Percentiles rank a stretch among this genome's conserved stretches.
Conservation (phyloP, 371 early-diverging fungal genomes). For the Rhizomucor pusillus region DNA sequence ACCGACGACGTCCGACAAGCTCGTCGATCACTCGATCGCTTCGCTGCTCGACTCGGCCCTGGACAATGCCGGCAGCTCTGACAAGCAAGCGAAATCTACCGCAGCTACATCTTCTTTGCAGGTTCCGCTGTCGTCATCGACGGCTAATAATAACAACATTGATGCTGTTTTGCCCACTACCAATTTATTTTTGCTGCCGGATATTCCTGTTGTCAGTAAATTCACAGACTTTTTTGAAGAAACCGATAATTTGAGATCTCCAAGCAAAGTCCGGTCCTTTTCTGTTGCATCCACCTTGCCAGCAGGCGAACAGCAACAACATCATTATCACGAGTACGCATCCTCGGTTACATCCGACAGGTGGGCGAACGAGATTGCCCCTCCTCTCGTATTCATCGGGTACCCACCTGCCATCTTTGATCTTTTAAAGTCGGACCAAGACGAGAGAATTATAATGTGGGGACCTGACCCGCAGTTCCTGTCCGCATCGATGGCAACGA, state of each 20-base stretch:
- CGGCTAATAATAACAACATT: slow-evolving; percentile 3
- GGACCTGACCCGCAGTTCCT: slow-evolving; percentile 40
- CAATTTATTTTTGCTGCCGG: slow-evolving; percentile 22
- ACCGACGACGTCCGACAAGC: slow-evolving; percentile 3
- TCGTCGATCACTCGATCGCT: slow-evolving; percentile 15
- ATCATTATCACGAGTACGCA: slow-evolving; percentile 13
- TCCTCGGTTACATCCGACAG: slow-evolving; percentile 12
- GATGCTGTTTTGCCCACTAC: not conserved
- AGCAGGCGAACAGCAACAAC: slow-evolving; percentile 2
- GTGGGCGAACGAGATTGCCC: slow-evolving; percentile 13
- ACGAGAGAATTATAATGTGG: slow-evolving; percentile 60
- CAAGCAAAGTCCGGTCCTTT: slow-evolving; percentile 24
- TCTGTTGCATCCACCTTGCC: slow-evolving; percentile 21
- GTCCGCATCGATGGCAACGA: slow-evolving; percentile 37
- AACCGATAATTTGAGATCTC: slow-evolving; percentile 9
- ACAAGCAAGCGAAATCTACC: slow-evolving; percentile 1
- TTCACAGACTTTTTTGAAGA: slow-evolving; percentile 29
- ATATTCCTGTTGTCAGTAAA: slow-evolving; percentile 39
- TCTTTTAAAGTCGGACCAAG: slow-evolving; percentile 47
- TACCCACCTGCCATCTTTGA: slow-evolving; percentile 53
- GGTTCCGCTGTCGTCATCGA: slow-evolving; percentile 15
- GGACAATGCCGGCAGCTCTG: slow-evolving; percentile 12
- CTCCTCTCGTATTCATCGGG: slow-evolving; percentile 28
- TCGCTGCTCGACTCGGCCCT: slow-evolving; percentile 28
- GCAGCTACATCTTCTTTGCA: slow-evolving; percentile 5